Percentiles rank a stretch among this genome's conserved stretches.
Evolutionary conservation across 2,329 filamentous ascomycete species (phyloP).

Genomic region (Cadophora gregata): DNA sequence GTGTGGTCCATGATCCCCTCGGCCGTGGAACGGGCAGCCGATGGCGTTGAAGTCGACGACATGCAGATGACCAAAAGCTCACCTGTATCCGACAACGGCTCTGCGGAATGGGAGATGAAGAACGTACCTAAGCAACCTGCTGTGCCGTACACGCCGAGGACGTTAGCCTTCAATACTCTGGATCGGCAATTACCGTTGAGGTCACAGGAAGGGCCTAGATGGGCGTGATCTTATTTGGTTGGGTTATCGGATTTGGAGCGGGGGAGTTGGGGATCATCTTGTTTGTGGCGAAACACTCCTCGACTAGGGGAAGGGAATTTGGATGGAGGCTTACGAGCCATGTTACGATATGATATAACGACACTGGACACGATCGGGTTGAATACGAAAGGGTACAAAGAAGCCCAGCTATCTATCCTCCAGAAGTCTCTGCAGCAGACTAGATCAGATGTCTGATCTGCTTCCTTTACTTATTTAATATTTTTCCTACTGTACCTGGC

Average conservation of each 20-base stretch:
- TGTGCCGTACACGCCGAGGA: conserved; percentile 67
- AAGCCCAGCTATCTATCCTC: not conserved
- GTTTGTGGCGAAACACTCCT: not conserved
- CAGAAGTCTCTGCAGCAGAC: conserved; percentile 2
- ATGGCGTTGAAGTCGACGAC: conserved; percentile 60
- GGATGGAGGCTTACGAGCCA: not conserved
- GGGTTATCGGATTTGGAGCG: not conserved
- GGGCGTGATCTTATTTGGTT: conserved; percentile 16
- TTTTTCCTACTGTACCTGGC: not conserved
- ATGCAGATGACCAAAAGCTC: conserved; percentile 45
- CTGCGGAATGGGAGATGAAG: conserved; percentile 64
- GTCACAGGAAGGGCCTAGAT: conserved; percentile 25
- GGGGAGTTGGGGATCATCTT: not conserved
- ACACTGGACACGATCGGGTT: not conserved
- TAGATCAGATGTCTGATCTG: not conserved
- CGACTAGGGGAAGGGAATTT: not conserved
- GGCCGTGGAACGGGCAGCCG: conserved; percentile 48
- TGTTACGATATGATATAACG: conserved; percentile 11
- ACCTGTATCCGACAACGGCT: conserved; percentile 44
- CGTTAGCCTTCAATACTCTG: conserved; percentile 69
- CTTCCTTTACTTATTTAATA: conserved; percentile 1
- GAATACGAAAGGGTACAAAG: not conserved
- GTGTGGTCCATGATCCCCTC: conserved; percentile 59
- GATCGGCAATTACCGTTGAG: conserved; percentile 63
- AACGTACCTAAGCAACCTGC: conserved; percentile 51